Conservation (phyloP, 2,329 filamentous ascomycete genomes). For the Aspergillus brunneoviolaceus region DNA sequence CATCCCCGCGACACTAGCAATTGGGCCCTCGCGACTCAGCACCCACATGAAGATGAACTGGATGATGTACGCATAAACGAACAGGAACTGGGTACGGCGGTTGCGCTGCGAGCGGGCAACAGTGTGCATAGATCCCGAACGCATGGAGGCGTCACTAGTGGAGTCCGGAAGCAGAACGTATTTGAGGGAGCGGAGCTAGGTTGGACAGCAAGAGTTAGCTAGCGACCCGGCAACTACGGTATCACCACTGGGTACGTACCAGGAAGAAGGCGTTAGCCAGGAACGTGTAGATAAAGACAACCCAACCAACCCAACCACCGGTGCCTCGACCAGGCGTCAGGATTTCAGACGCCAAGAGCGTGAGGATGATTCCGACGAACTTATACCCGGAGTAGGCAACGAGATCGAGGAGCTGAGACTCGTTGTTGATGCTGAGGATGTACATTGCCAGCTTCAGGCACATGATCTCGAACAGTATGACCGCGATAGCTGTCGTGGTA, state of each 20-base stretch:
- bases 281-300: conserved; percentile 87
- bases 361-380: conserved; percentile 94
- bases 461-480: conserved; percentile 85
- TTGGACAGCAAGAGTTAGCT: not conserved
- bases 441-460: conserved; percentile 90
- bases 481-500: conserved; percentile 76
- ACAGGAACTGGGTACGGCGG: conserved; percentile 86
- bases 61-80: conserved; percentile 90
- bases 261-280: conserved; percentile 92
- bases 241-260: conserved; percentile 53
- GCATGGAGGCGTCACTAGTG: conserved; percentile 62
- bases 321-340: conserved; percentile 77
- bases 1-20: conserved; percentile 23
- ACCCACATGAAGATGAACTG: conserved; percentile 96
- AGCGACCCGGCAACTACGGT: not conserved
- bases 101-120: conserved; percentile 83
- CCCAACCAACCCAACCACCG: conserved; percentile 85
- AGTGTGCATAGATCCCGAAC: conserved; percentile 60
- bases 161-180: conserved; percentile 92
- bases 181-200: conserved; percentile 84
- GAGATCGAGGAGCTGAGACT: conserved; percentile 87
- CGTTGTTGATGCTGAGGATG: conserved; percentile 87
- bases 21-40: conserved; percentile 56
- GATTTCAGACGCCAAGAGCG: conserved; percentile 75
- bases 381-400: conserved; percentile 98